phyloP scores from a whole-genome alignment of 1,139 yeast genomes.

The Pneumocystis murina region DNA sequence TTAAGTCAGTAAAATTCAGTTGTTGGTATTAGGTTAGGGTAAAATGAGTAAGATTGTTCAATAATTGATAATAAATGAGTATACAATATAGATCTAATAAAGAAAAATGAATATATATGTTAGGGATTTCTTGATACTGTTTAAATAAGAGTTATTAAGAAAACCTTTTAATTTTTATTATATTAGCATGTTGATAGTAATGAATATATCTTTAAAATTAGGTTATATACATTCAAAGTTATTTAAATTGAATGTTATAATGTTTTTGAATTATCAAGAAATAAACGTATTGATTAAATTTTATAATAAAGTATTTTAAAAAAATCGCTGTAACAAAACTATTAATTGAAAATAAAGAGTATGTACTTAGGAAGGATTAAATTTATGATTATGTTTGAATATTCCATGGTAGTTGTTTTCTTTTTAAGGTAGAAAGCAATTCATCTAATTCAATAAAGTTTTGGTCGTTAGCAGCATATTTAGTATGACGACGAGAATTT shows the following conservation, averaged over 20 bases:
- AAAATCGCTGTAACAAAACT: neutral
- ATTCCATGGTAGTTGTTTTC: neutral
- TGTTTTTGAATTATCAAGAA: neutral
- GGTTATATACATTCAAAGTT: neutral
- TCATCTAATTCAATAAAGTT: constrained; percentile 70
- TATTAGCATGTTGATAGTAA: neutral
- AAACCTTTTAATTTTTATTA: neutral
- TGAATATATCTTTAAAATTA: neutral
- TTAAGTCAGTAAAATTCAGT: too few relatives aligned
- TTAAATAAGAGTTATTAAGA: neutral
- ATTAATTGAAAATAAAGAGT: neutral
- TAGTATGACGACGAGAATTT: constrained; percentile 52
- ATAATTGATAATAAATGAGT: too few relatives aligned
- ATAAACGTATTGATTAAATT: neutral
- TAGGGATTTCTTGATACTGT: neutral
- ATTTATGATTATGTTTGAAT: neutral
- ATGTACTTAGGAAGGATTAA: neutral
- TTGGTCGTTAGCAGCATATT: constrained; percentile 57
- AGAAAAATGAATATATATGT: too few relatives aligned
- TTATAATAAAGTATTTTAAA: neutral
- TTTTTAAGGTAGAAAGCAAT: constrained; percentile 20
- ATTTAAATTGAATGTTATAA: neutral
- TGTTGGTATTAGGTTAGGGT: too few relatives aligned
- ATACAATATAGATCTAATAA: too few relatives aligned
- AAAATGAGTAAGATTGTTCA: too few relatives aligned